Evolutionary conservation across 257 asterid genomes (phyloP).

Genomic region (Datura wrightii): DNA sequence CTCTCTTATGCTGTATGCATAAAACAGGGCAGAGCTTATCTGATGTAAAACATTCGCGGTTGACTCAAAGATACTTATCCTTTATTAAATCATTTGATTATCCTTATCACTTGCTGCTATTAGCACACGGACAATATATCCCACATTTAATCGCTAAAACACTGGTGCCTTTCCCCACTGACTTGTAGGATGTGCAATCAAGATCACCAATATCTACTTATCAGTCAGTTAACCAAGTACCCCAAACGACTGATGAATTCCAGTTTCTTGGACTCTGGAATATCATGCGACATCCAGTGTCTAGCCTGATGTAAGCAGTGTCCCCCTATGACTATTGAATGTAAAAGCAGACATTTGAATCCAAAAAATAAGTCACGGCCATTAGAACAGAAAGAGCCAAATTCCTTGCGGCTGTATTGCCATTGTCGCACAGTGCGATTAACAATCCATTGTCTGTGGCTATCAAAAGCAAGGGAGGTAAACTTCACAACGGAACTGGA

Average conservation of each 20-base stretch:
- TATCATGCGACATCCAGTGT: background rate
- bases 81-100: no score
- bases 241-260: background rate
- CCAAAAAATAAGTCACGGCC: background rate
- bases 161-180: background rate
- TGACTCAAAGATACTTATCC: no score
- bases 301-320: background rate
- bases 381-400: background rate
- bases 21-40: no score
- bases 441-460: background rate
- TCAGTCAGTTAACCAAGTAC: background rate
- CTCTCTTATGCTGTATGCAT: no score
- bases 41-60: no score
- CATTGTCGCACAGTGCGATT: background rate
- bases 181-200: background rate
- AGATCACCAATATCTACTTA: background rate
- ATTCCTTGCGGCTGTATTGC: background rate
- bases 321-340: background rate
- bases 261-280: background rate
- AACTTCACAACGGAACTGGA: background rate
- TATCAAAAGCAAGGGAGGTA: background rate
- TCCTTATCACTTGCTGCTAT: background rate
- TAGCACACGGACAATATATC: background rate
- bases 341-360: background rate
- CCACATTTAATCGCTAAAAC: background rate